Percentiles rank a stretch among this genome's conserved stretches.
Conservation (phyloP, 257 asterid species). For the Mentha longifolia region DNA sequence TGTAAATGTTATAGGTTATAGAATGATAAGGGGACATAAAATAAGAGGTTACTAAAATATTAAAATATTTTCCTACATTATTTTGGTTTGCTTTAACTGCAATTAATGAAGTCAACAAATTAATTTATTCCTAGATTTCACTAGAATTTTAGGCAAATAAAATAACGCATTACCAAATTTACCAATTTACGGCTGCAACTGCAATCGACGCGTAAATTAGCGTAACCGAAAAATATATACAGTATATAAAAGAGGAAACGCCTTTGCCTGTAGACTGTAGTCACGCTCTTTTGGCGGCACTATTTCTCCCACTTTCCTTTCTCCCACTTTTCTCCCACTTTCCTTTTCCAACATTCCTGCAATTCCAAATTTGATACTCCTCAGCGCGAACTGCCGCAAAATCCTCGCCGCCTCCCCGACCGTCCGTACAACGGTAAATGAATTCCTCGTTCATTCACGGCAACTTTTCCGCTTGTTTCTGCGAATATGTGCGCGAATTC, state of each 20-base stretch:
- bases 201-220: not conserved
- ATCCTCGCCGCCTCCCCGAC: conserved; percentile 31
- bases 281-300: conserved; percentile 38
- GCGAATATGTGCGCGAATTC: not conserved
- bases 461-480: conserved; percentile 18
- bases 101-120: too few species aligned
- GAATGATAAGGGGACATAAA: too few species aligned
- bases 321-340: too few species aligned
- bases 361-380: not conserved
- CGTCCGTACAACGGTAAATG: conserved; percentile 27
- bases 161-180: not conserved
- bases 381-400: conserved; percentile 11
- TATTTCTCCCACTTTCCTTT: too few species aligned
- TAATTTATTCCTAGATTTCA: too few species aligned
- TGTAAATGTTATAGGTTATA: too few species aligned
- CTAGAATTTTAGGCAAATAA: too few species aligned
- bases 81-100: too few species aligned
- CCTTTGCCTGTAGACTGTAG: not conserved
- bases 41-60: too few species aligned
- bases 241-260: not conserved
- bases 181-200: not conserved
- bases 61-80: too few species aligned
- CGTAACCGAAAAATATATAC: not conserved
- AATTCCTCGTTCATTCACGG: not conserved
- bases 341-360: conserved; percentile 23